phyloP scores from a whole-genome alignment of 257 asterid genomes.

The Capsicum baccatum region DNA sequence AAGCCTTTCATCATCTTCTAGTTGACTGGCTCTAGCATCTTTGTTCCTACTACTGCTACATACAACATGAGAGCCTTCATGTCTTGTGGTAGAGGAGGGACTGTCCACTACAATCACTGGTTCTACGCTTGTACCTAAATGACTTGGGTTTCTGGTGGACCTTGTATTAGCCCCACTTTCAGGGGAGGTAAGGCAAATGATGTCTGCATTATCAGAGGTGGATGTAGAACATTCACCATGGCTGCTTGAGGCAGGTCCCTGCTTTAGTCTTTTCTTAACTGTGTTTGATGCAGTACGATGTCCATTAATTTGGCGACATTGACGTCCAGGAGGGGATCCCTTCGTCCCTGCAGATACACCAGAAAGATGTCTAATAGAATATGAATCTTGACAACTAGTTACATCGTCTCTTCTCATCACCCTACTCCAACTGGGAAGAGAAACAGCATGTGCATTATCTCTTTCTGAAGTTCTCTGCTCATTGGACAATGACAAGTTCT shows the following conservation, averaged over 20 bases:
- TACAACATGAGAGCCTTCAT: slow-evolving; percentile 33
- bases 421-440: slow-evolving; percentile 42
- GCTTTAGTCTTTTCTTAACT: slow-evolving; percentile 60
- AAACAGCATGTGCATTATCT: slow-evolving; percentile 33
- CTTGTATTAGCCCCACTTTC: slow-evolving; percentile 43
- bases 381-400: slow-evolving; percentile 37
- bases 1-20: slow-evolving; percentile 87
- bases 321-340: slow-evolving; percentile 44
- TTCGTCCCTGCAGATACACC: slow-evolving; percentile 48
- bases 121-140: slow-evolving; percentile 35
- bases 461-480: slow-evolving; percentile 36
- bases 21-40: slow-evolving; percentile 66
- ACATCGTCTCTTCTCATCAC: slow-evolving; percentile 48
- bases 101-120: slow-evolving; percentile 62
- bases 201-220: slow-evolving; percentile 53
- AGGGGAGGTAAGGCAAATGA: slow-evolving; percentile 53
- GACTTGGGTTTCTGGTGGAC: slow-evolving; percentile 34
- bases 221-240: slow-evolving; percentile 64
- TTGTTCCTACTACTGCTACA: slow-evolving; percentile 37
- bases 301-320: slow-evolving; percentile 41
- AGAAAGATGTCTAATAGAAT: slow-evolving; percentile 42
- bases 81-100: slow-evolving; percentile 53
- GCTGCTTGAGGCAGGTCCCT: slow-evolving; percentile 51
- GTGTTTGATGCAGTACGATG: slow-evolving; percentile 42
- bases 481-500: slow-evolving; percentile 38